Percentiles rank a stretch among this genome's conserved stretches.
Conservation (phyloP, 768 basidiomycete species). For the Suillus alpinus region DNA sequence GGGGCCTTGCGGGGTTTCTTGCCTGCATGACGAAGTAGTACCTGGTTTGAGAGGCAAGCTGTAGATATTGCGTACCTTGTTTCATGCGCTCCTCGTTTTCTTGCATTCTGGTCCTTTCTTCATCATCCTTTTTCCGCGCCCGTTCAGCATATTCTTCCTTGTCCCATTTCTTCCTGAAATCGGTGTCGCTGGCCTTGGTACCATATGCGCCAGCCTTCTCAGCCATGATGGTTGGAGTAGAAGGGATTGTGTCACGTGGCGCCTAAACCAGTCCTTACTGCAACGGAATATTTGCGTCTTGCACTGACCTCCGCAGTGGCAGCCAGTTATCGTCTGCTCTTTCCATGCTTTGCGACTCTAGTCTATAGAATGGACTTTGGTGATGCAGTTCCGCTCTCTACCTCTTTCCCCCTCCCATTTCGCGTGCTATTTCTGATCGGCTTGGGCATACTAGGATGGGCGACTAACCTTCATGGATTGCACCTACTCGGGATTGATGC, state of each 20-base stretch:
- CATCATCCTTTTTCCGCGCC: slow-evolving; percentile 77
- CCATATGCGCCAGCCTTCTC: slow-evolving; percentile 35
- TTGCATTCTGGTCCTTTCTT: slow-evolving; percentile 79
- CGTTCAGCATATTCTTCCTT: slow-evolving; percentile 86
- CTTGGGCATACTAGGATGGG: slow-evolving; percentile 86
- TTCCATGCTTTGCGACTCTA: not conserved
- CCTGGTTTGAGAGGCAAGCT: not conserved
- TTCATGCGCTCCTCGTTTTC: slow-evolving; percentile 83
- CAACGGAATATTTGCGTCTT: not conserved
- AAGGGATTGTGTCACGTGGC: slow-evolving; percentile 3
- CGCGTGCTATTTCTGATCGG: slow-evolving; percentile 81
- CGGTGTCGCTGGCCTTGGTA: slow-evolving; percentile 54
- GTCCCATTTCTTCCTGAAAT: slow-evolving; percentile 91
- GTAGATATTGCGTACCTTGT: slow-evolving; percentile 53
- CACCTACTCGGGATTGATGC: slow-evolving; percentile 73
- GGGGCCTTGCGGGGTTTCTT: slow-evolving; percentile 72
- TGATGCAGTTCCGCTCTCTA: slow-evolving; percentile 47
- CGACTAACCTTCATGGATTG: slow-evolving; percentile 87
- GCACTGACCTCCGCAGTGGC: slow-evolving; percentile 1
- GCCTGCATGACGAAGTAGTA: slow-evolving; percentile 42
- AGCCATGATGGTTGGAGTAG: slow-evolving; percentile 17
- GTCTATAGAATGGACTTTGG: slow-evolving; percentile 29
- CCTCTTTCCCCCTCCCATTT: slow-evolving; percentile 85
- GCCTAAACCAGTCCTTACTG: not conserved
- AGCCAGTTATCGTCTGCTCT: slow-evolving; percentile 2